phyloP scores from a whole-genome alignment of 1,139 yeast species.

The Saccharomyces hybrid region DNA sequence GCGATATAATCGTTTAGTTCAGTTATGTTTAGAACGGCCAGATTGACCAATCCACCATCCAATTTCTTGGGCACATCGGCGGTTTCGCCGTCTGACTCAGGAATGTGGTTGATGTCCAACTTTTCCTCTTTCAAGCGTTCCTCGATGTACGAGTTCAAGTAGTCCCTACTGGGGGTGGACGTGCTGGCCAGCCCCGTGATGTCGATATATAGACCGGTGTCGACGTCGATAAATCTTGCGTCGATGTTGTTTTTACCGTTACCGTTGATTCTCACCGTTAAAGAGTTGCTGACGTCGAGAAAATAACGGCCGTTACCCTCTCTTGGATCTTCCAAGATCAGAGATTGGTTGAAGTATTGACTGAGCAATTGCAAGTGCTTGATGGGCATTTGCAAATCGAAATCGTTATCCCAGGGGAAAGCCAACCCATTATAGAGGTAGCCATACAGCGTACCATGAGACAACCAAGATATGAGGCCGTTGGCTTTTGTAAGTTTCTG shows the following conservation, averaged over 20 bases:
- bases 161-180: conserved; percentile 10
- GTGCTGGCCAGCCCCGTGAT: conserved; percentile 46
- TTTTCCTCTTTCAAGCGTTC: conserved; percentile 2
- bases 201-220: conserved; percentile 70
- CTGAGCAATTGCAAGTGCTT: conserved; percentile 44
- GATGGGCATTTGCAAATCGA: conserved; percentile 64
- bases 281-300: conserved; percentile 46
- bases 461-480: conserved; percentile 51
- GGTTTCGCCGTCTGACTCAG: conserved; percentile 8
- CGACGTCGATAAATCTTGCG: conserved; percentile 72
- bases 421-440: conserved; percentile 63
- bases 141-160: not conserved
- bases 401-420: conserved; percentile 69
- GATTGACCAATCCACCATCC: not conserved
- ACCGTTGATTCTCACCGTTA: conserved; percentile 34
- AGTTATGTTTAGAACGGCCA: conserved; percentile 1
- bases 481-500: conserved; percentile 48
- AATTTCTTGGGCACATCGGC: not conserved
- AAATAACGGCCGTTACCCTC: conserved; percentile 55
- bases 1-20: conserved; percentile 8
- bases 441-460: conserved; percentile 62
- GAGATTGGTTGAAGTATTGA: conserved; percentile 45
- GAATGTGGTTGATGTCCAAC: conserved; percentile 6
- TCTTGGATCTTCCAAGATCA: conserved; percentile 55
- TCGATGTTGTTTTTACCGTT: conserved; percentile 63